phyloP scores from a whole-genome alignment of 2,329 filamentous ascomycete genomes.

The Cladosporium sp. region DNA sequence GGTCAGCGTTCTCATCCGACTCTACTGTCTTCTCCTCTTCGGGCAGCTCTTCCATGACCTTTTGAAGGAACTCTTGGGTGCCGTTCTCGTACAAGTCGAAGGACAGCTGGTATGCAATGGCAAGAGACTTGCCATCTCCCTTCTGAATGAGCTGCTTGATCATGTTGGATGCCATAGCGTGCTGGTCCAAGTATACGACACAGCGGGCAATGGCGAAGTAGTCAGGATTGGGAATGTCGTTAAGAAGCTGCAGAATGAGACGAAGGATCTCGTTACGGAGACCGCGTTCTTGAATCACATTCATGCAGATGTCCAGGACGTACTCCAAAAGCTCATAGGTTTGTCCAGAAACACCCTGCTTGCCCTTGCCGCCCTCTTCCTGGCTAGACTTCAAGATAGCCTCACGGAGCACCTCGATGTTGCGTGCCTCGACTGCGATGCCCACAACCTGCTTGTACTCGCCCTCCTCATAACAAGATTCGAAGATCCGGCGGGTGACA shows the following conservation, averaged over 20 bases:
- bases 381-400: constrained; percentile 87
- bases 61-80: constrained; percentile 91
- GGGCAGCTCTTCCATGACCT: constrained; percentile 78
- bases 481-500: constrained; percentile 85
- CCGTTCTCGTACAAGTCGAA: constrained; percentile 99
- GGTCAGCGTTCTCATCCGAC: constrained; percentile 35
- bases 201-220: constrained; percentile 98
- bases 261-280: constrained; percentile 80
- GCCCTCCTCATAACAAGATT: constrained; percentile 78
- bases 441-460: constrained; percentile 94
- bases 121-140: constrained; percentile 71
- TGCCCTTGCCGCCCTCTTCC: constrained; percentile 82
- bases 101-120: constrained; percentile 92
- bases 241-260: constrained; percentile 91
- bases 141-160: constrained; percentile 76
- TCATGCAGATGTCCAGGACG: constrained; percentile 92
- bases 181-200: constrained; percentile 90
- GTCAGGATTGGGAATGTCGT: constrained; percentile 85
- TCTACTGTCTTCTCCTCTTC: constrained; percentile 41
- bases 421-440: constrained; percentile 92
- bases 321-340: constrained; percentile 97
- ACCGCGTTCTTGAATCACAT: constrained; percentile 88
- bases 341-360: constrained; percentile 56
- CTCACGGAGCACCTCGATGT: constrained; percentile 77
- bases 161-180: constrained; percentile 84